A percentile compares a stretch with the other conserved stretches of the same genome.
phyloP scores from a whole-genome alignment of 352 stramenopile species.

The Aphanomyces cochlioides region DNA sequence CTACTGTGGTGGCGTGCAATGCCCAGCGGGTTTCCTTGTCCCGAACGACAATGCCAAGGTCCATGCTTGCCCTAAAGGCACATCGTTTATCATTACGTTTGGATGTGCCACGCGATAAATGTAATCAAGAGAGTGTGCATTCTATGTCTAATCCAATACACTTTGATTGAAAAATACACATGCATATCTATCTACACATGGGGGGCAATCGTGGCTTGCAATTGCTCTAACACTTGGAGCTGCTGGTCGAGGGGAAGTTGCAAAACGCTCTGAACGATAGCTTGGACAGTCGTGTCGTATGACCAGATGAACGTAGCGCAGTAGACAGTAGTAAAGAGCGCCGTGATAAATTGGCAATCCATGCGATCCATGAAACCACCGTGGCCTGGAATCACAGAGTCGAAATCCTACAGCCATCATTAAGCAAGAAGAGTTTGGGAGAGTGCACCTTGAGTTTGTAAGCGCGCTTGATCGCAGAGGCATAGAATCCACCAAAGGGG shows the following conservation, averaged over 20 bases:
- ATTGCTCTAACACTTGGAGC: constrained; percentile 55
- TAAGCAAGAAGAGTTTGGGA: no score
- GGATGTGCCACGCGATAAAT: constrained; percentile 13
- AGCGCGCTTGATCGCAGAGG: constrained; percentile 98
- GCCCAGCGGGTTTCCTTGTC: not conserved
- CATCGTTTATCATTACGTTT: constrained; percentile 17
- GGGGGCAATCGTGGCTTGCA: constrained; percentile 53
- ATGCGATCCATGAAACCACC: constrained; percentile 96
- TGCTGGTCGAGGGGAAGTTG: constrained; percentile 67
- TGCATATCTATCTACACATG: not conserved
- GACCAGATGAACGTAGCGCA: constrained; percentile 95
- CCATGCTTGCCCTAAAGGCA: constrained; percentile 3
- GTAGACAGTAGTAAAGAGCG: constrained; percentile 95
- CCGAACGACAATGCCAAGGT: constrained; percentile 13
- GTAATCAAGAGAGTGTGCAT: not conserved
- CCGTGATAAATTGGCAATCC: constrained; percentile 96
- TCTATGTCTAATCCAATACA: not conserved
- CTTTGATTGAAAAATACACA: not conserved
- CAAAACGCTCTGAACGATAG: constrained; percentile 72
- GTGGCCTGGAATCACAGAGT: constrained; percentile 97
- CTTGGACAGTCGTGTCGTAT: constrained; percentile 36
- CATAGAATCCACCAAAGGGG: constrained; percentile 99
- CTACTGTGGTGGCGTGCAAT: not conserved
- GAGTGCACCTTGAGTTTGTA: constrained; percentile 91
- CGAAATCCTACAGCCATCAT: constrained; percentile 88